phyloP scores from a whole-genome alignment of 2,329 filamentous ascomycete species.

The Graphiopsis chlorocephala region DNA sequence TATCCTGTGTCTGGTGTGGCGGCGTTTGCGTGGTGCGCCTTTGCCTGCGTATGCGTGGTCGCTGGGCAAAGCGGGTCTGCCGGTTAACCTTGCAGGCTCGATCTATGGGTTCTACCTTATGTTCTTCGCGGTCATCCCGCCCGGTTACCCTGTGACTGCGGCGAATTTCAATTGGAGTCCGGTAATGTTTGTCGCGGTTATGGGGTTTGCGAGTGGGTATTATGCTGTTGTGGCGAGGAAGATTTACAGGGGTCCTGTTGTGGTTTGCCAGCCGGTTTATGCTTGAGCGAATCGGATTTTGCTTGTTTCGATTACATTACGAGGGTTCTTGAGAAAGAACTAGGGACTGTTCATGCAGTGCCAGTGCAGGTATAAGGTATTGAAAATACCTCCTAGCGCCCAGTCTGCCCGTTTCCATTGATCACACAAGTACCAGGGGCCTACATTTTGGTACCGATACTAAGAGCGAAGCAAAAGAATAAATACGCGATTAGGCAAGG shows the following conservation, averaged over 20 bases:
- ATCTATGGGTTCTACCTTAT: constrained; percentile 26
- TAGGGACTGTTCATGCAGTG: too few relatives aligned
- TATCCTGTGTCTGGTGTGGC: constrained; percentile 35
- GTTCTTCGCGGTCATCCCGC: constrained; percentile 30
- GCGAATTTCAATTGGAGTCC: constrained; percentile 31
- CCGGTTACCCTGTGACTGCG: constrained; percentile 26
- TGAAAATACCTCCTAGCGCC: constrained; percentile 31
- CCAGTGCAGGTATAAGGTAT: too few relatives aligned
- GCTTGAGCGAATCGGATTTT: background rate
- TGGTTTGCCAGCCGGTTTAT: background rate
- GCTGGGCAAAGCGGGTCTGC: constrained; percentile 23
- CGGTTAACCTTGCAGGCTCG: constrained; percentile 26
- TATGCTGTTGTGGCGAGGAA: background rate
- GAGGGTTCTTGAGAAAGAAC: too few relatives aligned
- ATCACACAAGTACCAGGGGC: constrained; percentile 16
- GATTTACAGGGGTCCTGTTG: constrained; percentile 7
- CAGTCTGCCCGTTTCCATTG: constrained; percentile 36
- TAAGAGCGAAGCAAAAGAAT: background rate
- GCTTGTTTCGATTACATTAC: too few relatives aligned
- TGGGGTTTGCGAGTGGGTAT: constrained; percentile 23
- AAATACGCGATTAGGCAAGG: background rate
- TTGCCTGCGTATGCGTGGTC: constrained; percentile 25
- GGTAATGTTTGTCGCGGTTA: constrained; percentile 30
- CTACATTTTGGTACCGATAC: constrained; percentile 11
- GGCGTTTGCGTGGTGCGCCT: constrained; percentile 21